Percentiles rank a stretch among this genome's conserved stretches.
phyloP scores from a whole-genome alignment of 1,284 basidiomycete species.

The Apiotrichum gamsii region DNA sequence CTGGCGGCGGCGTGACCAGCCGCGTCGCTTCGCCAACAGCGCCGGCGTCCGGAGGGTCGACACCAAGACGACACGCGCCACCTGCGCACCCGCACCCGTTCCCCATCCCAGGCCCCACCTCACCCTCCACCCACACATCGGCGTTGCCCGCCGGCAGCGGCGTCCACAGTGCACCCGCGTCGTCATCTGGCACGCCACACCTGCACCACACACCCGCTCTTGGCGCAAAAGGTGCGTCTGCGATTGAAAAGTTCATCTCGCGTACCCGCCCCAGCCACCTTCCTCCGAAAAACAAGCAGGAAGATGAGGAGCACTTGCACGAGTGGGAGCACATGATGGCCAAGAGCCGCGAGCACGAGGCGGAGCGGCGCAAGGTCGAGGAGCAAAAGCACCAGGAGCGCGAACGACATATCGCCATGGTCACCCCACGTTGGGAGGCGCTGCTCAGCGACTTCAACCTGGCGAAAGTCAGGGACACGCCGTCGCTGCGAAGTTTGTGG shows the following conservation, averaged over 20 bases:
- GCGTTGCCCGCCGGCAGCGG: background rate
- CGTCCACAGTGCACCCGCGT: constrained; percentile 10
- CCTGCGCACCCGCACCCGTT: constrained; percentile 42
- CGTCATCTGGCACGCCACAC: constrained; percentile 4
- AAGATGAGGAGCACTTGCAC: constrained; percentile 76
- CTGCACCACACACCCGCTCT: constrained; percentile 14
- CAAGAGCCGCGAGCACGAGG: constrained; percentile 35
- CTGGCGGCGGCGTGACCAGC: background rate
- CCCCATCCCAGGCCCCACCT: constrained; percentile 24
- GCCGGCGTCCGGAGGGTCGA: constrained; percentile 12
- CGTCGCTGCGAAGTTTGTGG: constrained; percentile 69
- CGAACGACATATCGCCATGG: constrained; percentile 30
- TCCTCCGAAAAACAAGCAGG: constrained; percentile 72
- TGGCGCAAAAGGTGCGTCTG: constrained; percentile 34
- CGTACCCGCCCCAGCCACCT: constrained; percentile 64
- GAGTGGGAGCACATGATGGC: constrained; percentile 90
- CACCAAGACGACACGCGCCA: constrained; percentile 31
- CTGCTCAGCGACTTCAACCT: constrained; percentile 29
- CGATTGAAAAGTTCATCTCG: constrained; percentile 48
- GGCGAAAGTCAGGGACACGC: constrained; percentile 24
- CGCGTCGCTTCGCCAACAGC: background rate
- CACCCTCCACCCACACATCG: background rate
- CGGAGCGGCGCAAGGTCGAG: constrained; percentile 21
- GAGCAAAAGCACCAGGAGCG: constrained; percentile 28
- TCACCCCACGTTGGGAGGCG: constrained; percentile 40